phyloP scores from a whole-genome alignment of 306 rosid species.

The Acmispon strigosus region DNA sequence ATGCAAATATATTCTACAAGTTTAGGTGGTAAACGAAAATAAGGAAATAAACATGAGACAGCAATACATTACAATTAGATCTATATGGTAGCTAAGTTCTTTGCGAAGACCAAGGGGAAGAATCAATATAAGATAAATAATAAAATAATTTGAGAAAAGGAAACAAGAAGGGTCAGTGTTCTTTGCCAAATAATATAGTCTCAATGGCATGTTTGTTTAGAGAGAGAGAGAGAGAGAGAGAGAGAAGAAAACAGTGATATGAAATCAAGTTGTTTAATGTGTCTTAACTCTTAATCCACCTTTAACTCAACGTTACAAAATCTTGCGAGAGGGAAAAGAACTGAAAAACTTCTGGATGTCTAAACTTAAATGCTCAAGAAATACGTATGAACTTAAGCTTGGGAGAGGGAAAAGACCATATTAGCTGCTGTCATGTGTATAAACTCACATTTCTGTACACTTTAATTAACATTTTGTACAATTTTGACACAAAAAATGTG shows the following conservation, averaged over 20 bases:
- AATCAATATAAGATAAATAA: no score
- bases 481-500: conserved; percentile 2
- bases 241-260: no score
- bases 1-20: neutral
- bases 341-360: neutral
- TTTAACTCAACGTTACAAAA: no score
- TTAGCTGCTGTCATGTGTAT: neutral
- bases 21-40: neutral
- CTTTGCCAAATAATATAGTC: no score
- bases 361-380: neutral
- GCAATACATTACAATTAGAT: conserved; percentile 1
- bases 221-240: no score
- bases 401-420: neutral
- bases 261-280: no score
- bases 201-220: no score
- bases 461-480: neutral
- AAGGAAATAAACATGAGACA: conserved; percentile 11
- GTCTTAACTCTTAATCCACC: no score
- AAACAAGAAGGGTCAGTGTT: no score
- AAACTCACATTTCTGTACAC: neutral
- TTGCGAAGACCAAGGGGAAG: no score
- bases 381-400: neutral
- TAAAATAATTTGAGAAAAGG: no score
- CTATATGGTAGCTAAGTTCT: neutral
- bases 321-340: no score